These are phyloP conservation scores for Penicillium sp. DNA, from an alignment of 2,329 filamentous ascomycete species.

Conservation along the genomic window DNA sequence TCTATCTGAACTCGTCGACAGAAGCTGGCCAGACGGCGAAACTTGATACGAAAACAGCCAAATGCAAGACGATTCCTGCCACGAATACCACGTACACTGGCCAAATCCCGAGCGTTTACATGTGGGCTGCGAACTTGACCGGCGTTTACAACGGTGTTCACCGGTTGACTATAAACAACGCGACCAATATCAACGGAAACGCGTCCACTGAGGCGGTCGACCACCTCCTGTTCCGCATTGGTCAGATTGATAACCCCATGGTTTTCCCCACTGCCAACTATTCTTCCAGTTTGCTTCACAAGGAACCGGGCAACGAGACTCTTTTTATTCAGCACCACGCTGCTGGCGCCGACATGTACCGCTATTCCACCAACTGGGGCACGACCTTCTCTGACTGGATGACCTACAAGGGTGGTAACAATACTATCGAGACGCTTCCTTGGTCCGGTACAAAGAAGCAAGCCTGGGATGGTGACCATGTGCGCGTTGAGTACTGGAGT, in stretches of 20 bases:
- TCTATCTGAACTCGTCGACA: constrained; percentile 55
- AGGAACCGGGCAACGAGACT: constrained; percentile 38
- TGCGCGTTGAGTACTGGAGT: constrained; percentile 64
- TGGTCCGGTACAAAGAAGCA: constrained; percentile 61
- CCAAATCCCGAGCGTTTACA: constrained; percentile 54
- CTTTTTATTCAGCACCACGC: constrained; percentile 58
- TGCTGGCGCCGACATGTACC: constrained; percentile 60
- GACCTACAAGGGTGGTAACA: constrained; percentile 53
- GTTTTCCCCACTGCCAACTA: constrained; percentile 61
- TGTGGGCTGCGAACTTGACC: constrained; percentile 51
- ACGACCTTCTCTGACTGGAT: constrained; percentile 59
- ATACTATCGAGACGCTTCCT: constrained; percentile 46
- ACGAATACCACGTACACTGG: constrained; percentile 44
- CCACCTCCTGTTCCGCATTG: constrained; percentile 62
- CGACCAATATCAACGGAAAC: constrained; percentile 39
- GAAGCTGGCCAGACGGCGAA: constrained; percentile 44
- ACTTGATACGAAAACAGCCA: constrained; percentile 45
- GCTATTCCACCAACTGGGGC: constrained; percentile 63
- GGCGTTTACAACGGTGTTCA: constrained; percentile 62
- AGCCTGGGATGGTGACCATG: constrained; percentile 60
- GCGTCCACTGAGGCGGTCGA: constrained; percentile 54
- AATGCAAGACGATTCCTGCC: constrained; percentile 44
- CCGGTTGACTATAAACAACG: constrained; percentile 56
- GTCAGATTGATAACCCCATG: constrained; percentile 57
- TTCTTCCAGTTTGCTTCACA: constrained; percentile 52